A percentile compares a stretch with the other conserved stretches of the same genome.
phyloP scores from a whole-genome alignment of 2,329 filamentous ascomycete species.

The Fusarium lateritium region DNA sequence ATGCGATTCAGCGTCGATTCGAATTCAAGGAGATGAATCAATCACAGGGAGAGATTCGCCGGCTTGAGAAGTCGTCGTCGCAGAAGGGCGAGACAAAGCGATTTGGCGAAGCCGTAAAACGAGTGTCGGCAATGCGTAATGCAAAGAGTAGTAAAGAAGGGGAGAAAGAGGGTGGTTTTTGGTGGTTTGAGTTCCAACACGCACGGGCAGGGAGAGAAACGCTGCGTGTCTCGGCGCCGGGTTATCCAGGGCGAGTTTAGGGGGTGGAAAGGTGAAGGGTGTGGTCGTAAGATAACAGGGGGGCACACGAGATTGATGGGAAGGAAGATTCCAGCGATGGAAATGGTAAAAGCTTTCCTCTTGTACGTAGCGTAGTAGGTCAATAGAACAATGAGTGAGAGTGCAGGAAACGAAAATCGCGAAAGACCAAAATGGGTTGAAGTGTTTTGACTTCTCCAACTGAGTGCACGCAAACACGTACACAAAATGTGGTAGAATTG shows the following conservation, averaged over 20 bases:
- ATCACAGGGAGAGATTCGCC: conserved; percentile 38
- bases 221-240: conserved; percentile 47
- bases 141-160: conserved; percentile 44
- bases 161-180: conserved; percentile 42
- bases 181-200: conserved; percentile 42
- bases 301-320: conserved; percentile 34
- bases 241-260: conserved; percentile 44
- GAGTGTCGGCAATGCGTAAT: conserved; percentile 48
- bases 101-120: conserved; percentile 44
- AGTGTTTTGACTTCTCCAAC: conserved; percentile 15
- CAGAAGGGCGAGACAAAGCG: conserved; percentile 33
- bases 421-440: conserved; percentile 3
- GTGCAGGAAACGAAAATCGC: conserved; percentile 1
- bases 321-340: conserved; percentile 31
- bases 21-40: conserved; percentile 29
- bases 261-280: conserved; percentile 25
- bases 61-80: conserved; percentile 25
- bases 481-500: conserved; percentile 31
- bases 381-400: not conserved
- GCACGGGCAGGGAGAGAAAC: conserved; percentile 45
- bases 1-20: conserved; percentile 31
- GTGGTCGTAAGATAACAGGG: conserved; percentile 38
- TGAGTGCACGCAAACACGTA: conserved; percentile 12
- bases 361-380: not conserved
- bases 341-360: conserved; percentile 7